These are phyloP conservation scores for Primulina huaijiensis DNA, from an alignment of 257 asterid genomes.

Conservation along the genomic window DNA sequence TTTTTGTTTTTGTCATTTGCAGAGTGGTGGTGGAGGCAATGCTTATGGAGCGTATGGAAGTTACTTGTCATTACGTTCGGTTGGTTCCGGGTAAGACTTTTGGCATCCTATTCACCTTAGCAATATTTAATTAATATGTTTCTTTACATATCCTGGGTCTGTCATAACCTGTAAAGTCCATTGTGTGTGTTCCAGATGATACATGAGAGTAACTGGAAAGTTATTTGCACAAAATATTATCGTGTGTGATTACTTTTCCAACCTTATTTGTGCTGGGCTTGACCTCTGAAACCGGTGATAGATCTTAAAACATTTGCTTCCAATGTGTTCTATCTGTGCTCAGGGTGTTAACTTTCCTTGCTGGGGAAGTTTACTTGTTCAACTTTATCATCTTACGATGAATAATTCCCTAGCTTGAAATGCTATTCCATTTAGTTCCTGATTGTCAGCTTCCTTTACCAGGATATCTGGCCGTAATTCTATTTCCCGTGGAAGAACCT, in stretches of 20 bases:
- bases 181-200: constrained; percentile 2
- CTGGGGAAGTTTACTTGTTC: constrained; percentile 21
- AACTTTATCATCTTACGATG: constrained; percentile 17
- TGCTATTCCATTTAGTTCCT: constrained; percentile 24
- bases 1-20: constrained; percentile 19
- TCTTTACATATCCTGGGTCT: background rate
- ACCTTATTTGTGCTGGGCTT: constrained; percentile 19
- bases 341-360: constrained; percentile 2
- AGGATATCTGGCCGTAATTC: constrained; percentile 88
- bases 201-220: constrained; percentile 2
- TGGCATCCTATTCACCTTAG: constrained; percentile 2
- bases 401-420: constrained; percentile 20
- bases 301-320: background rate
- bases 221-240: background rate
- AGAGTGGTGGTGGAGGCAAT: constrained; percentile 60
- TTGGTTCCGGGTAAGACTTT: constrained; percentile 70
- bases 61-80: constrained; percentile 69
- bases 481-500: constrained; percentile 83
- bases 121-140: constrained; percentile 2
- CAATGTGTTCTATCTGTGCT: constrained; percentile 9
- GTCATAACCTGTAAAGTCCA: background rate
- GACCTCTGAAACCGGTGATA: background rate
- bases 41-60: constrained; percentile 86
- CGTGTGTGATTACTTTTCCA: background rate
- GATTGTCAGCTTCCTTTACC: constrained; percentile 43